Evolutionary conservation across 2,329 filamentous ascomycete species (phyloP).

Genomic region (Thelonectria discophora): DNA sequence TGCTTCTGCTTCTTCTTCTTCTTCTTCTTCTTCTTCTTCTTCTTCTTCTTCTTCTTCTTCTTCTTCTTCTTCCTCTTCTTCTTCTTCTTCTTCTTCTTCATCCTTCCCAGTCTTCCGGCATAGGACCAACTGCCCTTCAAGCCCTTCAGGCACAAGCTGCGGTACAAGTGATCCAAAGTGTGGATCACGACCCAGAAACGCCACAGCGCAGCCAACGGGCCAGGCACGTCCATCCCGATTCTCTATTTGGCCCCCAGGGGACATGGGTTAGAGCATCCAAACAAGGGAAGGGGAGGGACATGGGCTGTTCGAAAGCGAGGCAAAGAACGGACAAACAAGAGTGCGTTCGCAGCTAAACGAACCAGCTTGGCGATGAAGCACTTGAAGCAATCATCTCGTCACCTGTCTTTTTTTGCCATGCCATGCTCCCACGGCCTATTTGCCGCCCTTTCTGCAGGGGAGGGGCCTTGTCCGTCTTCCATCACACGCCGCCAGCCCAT

Average conservation of each 20-base stretch:
- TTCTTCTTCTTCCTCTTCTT: no score
- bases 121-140: no score
- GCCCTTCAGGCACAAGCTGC: no score
- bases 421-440: not conserved
- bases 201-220: slow-evolving; percentile 24
- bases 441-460: slow-evolving; percentile 20
- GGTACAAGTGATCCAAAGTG: no score
- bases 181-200: no score
- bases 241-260: slow-evolving; percentile 4
- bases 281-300: not conserved
- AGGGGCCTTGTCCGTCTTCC: not conserved
- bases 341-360: slow-evolving; percentile 20
- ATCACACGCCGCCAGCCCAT: slow-evolving; percentile 12
- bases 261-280: not conserved
- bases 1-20: no score
- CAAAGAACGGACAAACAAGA: slow-evolving; percentile 1
- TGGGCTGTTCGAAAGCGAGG: not conserved
- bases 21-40: no score
- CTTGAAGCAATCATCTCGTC: slow-evolving; percentile 14
- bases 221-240: slow-evolving; percentile 17
- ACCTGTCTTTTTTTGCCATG: slow-evolving; percentile 13
- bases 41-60: no score
- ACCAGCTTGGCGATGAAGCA: slow-evolving; percentile 26
- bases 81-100: no score
- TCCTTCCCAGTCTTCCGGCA: no score